Base-by-base conservation (phyloP, 1,139 yeast species). In the Nakaseomyces glabratus region DNA sequence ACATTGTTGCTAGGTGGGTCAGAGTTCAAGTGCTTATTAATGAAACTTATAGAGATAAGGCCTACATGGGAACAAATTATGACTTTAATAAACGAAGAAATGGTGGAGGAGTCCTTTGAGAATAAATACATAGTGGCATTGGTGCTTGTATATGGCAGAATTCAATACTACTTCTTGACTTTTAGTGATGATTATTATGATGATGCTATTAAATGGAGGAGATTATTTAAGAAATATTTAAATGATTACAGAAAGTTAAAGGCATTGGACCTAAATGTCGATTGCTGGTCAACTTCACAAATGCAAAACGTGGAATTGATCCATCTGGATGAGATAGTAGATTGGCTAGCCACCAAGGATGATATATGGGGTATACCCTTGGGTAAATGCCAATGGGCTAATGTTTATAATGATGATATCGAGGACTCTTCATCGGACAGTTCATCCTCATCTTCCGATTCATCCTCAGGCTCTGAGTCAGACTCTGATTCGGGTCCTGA, bases 351-450 rank as follows among this genome's bases (percentile, higher is more conserved):
- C 16, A 43, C 43, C 2, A 38, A 46, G 19, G 39, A 44, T 18
- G 48, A 51, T 21, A 51, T 56, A 16, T 56, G 60, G 60, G 60
- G 59, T 2, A 45, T 56, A 10, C 58, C 59, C 3, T 35, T 56
- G 13, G 59, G 57, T 1, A 45, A 35, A 24, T 54, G 58, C 31
- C 48, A 40, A 28, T 56, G 60, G 60, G 42, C 46, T 25, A 33
- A 48, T 13, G 37, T 48, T 8, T 40, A 38, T 28, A 26, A 26
- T 7, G 15, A 26, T 6, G 30, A 26, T 3, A 4, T 11, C 18
- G 30, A 26, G n/a, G 15, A 18, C 15, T 48, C 40, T 12, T 32
- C 34, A n/a, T 25, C 28, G n/a, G 44, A 37, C 3, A 41, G 43
- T 10, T 36, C 39, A n/a, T 35, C 30, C 18, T 36, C 36, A n/a